Evolutionary conservation across 2,329 filamentous ascomycete species (phyloP).

Genomic region (Didymella exigua): DNA sequence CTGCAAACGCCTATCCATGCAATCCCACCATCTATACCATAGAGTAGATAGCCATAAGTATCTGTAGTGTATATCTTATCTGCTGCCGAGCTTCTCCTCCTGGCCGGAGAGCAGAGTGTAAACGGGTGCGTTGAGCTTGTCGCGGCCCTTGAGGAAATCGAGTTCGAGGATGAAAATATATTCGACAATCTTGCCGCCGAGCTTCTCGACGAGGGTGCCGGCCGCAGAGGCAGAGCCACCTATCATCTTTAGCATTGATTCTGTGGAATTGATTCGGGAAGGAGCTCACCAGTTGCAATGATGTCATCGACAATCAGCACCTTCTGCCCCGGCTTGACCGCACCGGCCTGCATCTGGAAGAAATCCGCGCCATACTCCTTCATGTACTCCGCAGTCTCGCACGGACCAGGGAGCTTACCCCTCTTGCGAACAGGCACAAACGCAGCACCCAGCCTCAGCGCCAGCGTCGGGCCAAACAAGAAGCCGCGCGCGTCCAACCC

Average conservation of each 20-base stretch:
- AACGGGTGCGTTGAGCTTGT: conserved; percentile 84
- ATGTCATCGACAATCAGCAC: conserved; percentile 97
- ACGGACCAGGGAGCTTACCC: conserved; percentile 92
- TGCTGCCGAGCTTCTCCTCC: conserved; percentile 44
- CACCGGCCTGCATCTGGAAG: conserved; percentile 93
- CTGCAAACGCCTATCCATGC: conserved; percentile 33
- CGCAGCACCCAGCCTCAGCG: conserved; percentile 77
- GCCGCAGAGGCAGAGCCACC: conserved; percentile 91
- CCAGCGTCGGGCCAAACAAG: conserved; percentile 89
- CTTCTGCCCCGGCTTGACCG: conserved; percentile 82
- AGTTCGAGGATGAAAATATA: conserved; percentile 97
- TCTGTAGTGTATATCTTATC: conserved; percentile 5
- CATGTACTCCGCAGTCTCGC: conserved; percentile 81
- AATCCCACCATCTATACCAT: conserved; percentile 21
- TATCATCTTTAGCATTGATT: conserved; percentile 47
- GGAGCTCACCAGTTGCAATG: conserved; percentile 87
- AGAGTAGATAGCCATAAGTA: neutral
- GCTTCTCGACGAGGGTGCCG: conserved; percentile 81
- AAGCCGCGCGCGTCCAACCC: conserved; percentile 95
- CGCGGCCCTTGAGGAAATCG: conserved; percentile 86
- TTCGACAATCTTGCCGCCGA: conserved; percentile 83
- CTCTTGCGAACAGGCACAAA: conserved; percentile 95
- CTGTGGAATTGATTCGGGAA: too few relatives aligned
- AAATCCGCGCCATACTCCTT: conserved; percentile 97
- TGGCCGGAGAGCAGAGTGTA: conserved; percentile 79